Conservation (phyloP, 345 rosid species). For the Geranium rotundifolium region DNA sequence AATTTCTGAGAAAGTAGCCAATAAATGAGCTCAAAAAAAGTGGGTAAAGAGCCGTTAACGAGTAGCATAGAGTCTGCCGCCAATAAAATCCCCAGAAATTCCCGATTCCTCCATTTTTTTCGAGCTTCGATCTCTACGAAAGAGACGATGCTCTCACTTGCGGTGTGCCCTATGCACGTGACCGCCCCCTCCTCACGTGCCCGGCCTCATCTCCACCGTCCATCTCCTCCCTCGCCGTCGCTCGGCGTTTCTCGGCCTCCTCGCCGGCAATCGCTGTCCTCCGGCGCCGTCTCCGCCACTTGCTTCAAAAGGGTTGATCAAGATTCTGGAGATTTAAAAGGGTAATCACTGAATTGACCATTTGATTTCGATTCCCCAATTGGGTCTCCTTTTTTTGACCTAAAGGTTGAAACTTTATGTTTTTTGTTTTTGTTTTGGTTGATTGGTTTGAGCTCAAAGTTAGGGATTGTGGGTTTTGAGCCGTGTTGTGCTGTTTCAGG, state of each 20-base stretch:
- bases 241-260: background rate
- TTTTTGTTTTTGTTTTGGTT: background rate
- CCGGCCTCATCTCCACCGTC: conserved; percentile 7
- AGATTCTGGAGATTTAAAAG: conserved; percentile 47
- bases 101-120: background rate
- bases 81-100: background rate
- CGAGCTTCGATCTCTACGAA: background rate
- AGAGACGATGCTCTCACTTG: conserved; percentile 20
- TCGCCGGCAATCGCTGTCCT: conserved; percentile 9
- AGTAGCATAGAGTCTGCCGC: too few relatives aligned
- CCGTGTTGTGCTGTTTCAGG: conserved; percentile 14
- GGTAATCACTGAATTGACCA: conserved; percentile 22
- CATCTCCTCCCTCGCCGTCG: background rate
- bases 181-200: conserved; percentile 10
- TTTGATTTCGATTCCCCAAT: background rate
- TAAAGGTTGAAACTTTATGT: background rate
- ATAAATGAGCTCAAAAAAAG: too few relatives aligned
- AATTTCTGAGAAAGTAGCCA: too few relatives aligned
- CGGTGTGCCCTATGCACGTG: conserved; percentile 11
- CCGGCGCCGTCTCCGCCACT: conserved; percentile 7
- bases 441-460: too few relatives aligned
- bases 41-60: too few relatives aligned
- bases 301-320: conserved; percentile 13
- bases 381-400: background rate
- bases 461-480: too few relatives aligned